A percentile compares a stretch with the other conserved stretches of the same genome.
phyloP scores from a whole-genome alignment of 2,329 filamentous ascomycete species.

The Rasamsonia emersonii region DNA sequence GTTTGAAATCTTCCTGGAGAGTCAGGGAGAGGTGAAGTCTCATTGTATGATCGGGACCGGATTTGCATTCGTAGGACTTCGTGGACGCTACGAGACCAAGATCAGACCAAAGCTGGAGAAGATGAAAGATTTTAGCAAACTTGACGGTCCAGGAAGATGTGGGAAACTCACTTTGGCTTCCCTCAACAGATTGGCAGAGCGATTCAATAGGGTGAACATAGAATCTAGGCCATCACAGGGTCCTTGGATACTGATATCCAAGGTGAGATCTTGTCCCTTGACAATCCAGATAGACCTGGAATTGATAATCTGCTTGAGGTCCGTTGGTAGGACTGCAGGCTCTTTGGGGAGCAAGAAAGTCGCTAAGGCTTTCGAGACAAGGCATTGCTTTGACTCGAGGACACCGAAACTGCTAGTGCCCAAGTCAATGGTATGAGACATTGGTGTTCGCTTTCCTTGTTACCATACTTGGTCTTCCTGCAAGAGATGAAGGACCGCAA shows the following conservation, averaged over 20 bases:
- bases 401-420: slow-evolving; percentile 11
- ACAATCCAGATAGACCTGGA: slow-evolving; percentile 18
- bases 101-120: slow-evolving; percentile 23
- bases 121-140: slow-evolving; percentile 1
- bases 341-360: slow-evolving; percentile 7
- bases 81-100: slow-evolving; percentile 18
- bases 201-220: slow-evolving; percentile 9
- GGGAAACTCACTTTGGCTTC: slow-evolving; percentile 16
- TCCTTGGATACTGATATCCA: slow-evolving; percentile 18
- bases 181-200: slow-evolving; percentile 16
- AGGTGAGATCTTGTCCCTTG: slow-evolving; percentile 18
- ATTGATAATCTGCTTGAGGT: slow-evolving; percentile 6
- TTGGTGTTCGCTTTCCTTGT: slow-evolving; percentile 6
- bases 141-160: not conserved
- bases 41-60: slow-evolving; percentile 3
- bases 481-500: not conserved
- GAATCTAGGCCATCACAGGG: slow-evolving; percentile 2
- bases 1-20: slow-evolving; percentile 10
- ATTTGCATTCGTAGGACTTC: slow-evolving; percentile 11
- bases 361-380: slow-evolving; percentile 15
- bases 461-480: not conserved
- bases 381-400: slow-evolving; percentile 10
- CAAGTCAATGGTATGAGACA: slow-evolving; percentile 17
- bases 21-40: slow-evolving; percentile 14
- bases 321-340: not conserved